Percentiles rank a stretch among this genome's conserved stretches.
These are phyloP conservation scores for Grosmannia serpens DNA, from an alignment of 2,329 filamentous ascomycete genomes.

Conservation along the genomic window DNA sequence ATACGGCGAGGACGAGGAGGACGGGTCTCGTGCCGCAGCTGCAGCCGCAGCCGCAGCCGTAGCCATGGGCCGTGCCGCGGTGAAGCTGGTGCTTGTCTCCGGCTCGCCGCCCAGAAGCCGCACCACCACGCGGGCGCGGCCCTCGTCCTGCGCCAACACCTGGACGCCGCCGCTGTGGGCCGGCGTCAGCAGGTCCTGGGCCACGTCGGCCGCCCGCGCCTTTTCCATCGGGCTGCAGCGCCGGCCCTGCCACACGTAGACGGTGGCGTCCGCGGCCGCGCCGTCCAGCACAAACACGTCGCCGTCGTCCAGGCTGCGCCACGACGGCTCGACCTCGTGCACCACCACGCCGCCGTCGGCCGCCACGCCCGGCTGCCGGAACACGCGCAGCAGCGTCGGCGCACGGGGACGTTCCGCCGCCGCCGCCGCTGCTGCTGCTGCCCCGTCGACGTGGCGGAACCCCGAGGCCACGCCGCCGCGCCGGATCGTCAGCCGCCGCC, in stretches of 20 bases:
- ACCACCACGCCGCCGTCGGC: slow-evolving; percentile 42
- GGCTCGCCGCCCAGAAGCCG: slow-evolving; percentile 42
- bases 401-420: slow-evolving; percentile 14
- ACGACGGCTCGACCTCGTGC: slow-evolving; percentile 50
- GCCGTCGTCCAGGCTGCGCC: slow-evolving; percentile 49
- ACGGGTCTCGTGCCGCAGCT: slow-evolving; percentile 33
- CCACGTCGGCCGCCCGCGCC: slow-evolving; percentile 54
- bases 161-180: slow-evolving; percentile 55
- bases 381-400: slow-evolving; percentile 47
- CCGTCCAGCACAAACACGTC: slow-evolving; percentile 57
- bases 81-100: slow-evolving; percentile 26
- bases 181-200: slow-evolving; percentile 47
- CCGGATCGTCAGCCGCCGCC: slow-evolving; percentile 39
- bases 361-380: slow-evolving; percentile 42
- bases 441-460: slow-evolving; percentile 47
- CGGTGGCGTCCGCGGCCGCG: slow-evolving; percentile 46
- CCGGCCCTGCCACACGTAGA: slow-evolving; percentile 60
- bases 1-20: slow-evolving; percentile 15
- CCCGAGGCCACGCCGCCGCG: slow-evolving; percentile 50
- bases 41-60: slow-evolving; percentile 27
- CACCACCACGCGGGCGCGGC: slow-evolving; percentile 41
- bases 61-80: not conserved
- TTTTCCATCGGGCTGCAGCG: slow-evolving; percentile 58
- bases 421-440: not conserved
- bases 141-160: slow-evolving; percentile 50